Conservation (phyloP, 1,139 yeast genomes). For the Barnettozyma hawaiiensis region DNA sequence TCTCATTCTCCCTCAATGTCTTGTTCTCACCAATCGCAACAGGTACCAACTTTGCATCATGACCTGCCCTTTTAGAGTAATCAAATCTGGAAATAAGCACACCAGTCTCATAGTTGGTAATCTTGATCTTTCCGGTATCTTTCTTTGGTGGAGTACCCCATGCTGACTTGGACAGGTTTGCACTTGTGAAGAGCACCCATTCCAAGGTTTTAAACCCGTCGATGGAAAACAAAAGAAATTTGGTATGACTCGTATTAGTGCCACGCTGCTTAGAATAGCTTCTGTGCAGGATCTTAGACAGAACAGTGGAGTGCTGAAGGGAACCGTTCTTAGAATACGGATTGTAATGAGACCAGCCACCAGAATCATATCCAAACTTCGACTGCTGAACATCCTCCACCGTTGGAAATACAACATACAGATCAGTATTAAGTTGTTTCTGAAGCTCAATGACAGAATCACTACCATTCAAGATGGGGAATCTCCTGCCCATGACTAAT, state of each 20-base stretch:
- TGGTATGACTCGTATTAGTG: conserved; percentile 39
- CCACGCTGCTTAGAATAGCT: conserved; percentile 28
- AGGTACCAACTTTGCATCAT: conserved; percentile 23
- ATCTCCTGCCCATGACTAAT: conserved; percentile 28
- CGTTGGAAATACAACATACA: conserved; percentile 45
- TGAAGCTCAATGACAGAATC: conserved; percentile 28
- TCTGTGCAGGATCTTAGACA: conserved; percentile 22
- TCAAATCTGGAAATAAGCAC: conserved; percentile 38
- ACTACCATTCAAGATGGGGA: conserved; percentile 32
- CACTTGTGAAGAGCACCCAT: conserved; percentile 65
- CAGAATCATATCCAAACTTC: conserved; percentile 42
- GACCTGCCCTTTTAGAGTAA: conserved; percentile 16
- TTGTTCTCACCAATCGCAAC: conserved; percentile 35
- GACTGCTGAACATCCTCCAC: conserved; percentile 41
- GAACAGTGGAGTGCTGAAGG: conserved; percentile 8
- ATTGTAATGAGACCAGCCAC: conserved; percentile 52
- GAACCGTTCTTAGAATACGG: conserved; percentile 26
- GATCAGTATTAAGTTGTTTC: conserved; percentile 32
- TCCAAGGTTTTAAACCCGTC: conserved; percentile 45
- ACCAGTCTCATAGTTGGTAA: conserved; percentile 34
- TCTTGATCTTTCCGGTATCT: neutral
- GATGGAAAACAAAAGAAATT: conserved; percentile 41
- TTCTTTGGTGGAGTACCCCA: conserved; percentile 46
- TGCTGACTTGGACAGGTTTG: conserved; percentile 61
- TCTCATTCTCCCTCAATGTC: conserved; percentile 14